A percentile compares a stretch with the other conserved stretches of the same genome.
Conservation (phyloP, 2,329 filamentous ascomycete genomes). For the Fusarium sp. region DNA sequence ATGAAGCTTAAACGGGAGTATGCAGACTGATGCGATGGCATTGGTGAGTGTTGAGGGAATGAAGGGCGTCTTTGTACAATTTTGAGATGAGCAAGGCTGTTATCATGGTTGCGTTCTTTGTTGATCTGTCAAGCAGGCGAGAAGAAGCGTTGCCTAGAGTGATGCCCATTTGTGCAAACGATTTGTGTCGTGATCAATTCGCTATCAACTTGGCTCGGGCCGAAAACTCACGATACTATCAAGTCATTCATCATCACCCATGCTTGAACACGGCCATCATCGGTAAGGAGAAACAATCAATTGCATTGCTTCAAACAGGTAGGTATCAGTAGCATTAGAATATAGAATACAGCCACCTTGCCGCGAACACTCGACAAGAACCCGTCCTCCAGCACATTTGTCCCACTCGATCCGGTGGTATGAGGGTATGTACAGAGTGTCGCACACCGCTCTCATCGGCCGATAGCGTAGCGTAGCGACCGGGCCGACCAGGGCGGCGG, state of each 20-base stretch:
- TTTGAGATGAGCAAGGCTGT: background rate
- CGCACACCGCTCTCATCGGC: slow-evolving; percentile 24
- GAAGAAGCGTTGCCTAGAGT: background rate
- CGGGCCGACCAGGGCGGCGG: slow-evolving; percentile 16
- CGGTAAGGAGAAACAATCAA: slow-evolving; percentile 11
- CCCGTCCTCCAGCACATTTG: slow-evolving; percentile 46
- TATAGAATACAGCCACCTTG: slow-evolving; percentile 46
- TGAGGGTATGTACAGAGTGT: slow-evolving; percentile 43
- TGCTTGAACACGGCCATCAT: background rate
- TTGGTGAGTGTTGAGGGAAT: background rate
- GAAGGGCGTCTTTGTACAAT: background rate
- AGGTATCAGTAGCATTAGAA: slow-evolving; percentile 53
- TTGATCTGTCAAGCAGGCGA: background rate
- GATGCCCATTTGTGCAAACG: background rate
- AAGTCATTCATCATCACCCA: background rate
- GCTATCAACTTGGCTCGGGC: background rate
- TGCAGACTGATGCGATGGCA: background rate
- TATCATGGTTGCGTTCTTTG: background rate
- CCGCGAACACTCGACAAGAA: slow-evolving; percentile 48
- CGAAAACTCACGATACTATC: background rate
- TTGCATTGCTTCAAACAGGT: slow-evolving; percentile 45
- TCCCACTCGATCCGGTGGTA: slow-evolving; percentile 39
- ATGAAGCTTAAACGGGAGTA: background rate
- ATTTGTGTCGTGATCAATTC: background rate
- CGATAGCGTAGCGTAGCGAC: background rate